These are phyloP conservation scores for Bruguiera parviflora DNA, from an alignment of 345 rosid species.

Conservation along the genomic window DNA sequence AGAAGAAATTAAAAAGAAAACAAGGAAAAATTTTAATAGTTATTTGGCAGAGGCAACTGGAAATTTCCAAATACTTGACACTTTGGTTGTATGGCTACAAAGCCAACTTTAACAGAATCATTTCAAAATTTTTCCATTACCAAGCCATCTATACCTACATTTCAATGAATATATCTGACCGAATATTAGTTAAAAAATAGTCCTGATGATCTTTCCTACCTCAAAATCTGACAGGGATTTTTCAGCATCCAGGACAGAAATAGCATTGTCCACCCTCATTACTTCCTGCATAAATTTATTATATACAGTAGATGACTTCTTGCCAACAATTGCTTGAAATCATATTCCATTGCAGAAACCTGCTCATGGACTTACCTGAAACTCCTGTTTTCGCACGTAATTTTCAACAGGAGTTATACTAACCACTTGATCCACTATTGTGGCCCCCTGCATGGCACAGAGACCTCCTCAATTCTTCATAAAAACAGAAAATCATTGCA, in stretches of 20 bases:
- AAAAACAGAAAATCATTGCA: neutral
- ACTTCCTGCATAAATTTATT: conserved; percentile 50
- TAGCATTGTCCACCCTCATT: conserved; percentile 38
- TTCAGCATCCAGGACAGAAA: conserved; percentile 38
- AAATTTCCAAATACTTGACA: neutral
- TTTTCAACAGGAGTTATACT: conserved; percentile 61
- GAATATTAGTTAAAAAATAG: neutral
- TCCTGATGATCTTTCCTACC: conserved; percentile 33
- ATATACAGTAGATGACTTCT: conserved; percentile 13
- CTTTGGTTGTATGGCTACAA: neutral
- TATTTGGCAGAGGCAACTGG: neutral
- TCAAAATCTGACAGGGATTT: conserved; percentile 31
- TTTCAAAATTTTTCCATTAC: conserved; percentile 2
- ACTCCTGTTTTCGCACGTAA: conserved; percentile 49
- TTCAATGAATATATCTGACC: neutral
- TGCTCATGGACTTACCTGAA: conserved; percentile 38
- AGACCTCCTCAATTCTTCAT: neutral
- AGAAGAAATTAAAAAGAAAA: neutral
- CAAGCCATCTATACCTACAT: neutral
- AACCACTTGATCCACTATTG: conserved; percentile 80
- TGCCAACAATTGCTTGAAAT: conserved; percentile 6
- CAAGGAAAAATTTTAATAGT: neutral
- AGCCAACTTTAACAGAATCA: conserved; percentile 3
- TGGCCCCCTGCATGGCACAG: conserved; percentile 65
- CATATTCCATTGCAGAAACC: conserved; percentile 6